A percentile compares a stretch with the other conserved stretches of the same genome.
Evolutionary conservation across 352 stramenopile genomes (phyloP).

Genomic region (Aphanomyces euteiches): DNA sequence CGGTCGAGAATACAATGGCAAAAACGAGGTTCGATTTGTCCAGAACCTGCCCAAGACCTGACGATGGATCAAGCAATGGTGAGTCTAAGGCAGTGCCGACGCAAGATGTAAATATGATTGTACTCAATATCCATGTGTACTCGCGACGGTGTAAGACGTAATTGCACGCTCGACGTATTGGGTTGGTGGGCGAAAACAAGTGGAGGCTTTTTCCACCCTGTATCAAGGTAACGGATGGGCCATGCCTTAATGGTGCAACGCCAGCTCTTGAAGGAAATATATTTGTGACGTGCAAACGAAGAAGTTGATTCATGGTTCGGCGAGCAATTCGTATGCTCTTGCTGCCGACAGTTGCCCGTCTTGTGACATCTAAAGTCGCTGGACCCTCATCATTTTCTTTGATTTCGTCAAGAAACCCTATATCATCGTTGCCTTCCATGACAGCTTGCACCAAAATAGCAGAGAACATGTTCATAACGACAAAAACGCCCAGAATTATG

Average conservation of each 20-base stretch:
- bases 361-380: background rate
- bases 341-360: background rate
- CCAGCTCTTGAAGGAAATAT: too few species aligned
- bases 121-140: constrained; percentile 12
- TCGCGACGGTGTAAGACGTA: background rate
- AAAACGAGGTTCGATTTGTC: constrained; percentile 70
- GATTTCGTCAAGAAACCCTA: constrained; percentile 43
- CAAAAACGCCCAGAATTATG: constrained; percentile 85
- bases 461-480: constrained; percentile 90
- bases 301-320: background rate
- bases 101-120: constrained; percentile 42
- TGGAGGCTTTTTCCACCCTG: constrained; percentile 37
- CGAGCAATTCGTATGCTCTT: background rate
- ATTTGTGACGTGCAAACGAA: background rate
- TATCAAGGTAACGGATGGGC: background rate
- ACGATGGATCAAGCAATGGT: constrained; percentile 60
- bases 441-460: constrained; percentile 76
- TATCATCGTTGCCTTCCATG: constrained; percentile 34
- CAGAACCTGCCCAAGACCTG: constrained; percentile 42
- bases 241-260: background rate
- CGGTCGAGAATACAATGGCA: constrained; percentile 72
- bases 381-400: constrained; percentile 38
- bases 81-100: constrained; percentile 85
- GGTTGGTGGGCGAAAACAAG: constrained; percentile 47
- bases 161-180: constrained; percentile 32